These are phyloP conservation scores for Fusarium sp. DNA, from an alignment of 2,329 filamentous ascomycete genomes.

Conservation along the genomic window DNA sequence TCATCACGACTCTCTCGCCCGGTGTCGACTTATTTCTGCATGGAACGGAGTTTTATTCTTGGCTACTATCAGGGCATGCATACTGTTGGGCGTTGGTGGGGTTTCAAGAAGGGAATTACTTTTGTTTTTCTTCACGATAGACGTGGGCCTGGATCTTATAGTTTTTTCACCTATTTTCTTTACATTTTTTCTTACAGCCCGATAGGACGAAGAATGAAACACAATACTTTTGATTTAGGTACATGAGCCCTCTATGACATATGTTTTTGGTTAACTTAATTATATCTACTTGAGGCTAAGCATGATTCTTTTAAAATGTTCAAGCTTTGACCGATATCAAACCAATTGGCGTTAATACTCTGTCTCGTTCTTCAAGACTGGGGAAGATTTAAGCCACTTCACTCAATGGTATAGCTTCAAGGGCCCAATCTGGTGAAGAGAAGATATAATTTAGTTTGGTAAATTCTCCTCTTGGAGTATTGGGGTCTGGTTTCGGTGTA, in stretches of 20 bases:
- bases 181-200: conserved; percentile 30
- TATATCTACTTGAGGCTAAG: not conserved
- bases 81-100: conserved; percentile 46
- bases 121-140: conserved; percentile 33
- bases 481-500: too few species aligned
- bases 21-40: conserved; percentile 18
- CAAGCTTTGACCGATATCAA: too few species aligned
- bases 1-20: conserved; percentile 2
- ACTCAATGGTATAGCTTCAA: too few species aligned
- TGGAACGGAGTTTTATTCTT: conserved; percentile 36
- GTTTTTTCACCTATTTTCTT: conserved; percentile 1
- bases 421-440: not conserved
- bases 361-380: not conserved
- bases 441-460: not conserved
- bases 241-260: not conserved
- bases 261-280: not conserved
- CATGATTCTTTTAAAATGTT: not conserved
- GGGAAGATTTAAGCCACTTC: not conserved
- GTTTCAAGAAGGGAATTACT: conserved; percentile 36
- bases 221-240: conserved; percentile 13
- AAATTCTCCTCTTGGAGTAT: too few species aligned
- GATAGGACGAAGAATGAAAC: conserved; percentile 40
- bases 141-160: conserved; percentile 26
- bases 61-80: conserved; percentile 41
- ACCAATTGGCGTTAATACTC: not conserved